Conservation (phyloP, 345 rosid genomes). For the Linum lewisii region DNA sequence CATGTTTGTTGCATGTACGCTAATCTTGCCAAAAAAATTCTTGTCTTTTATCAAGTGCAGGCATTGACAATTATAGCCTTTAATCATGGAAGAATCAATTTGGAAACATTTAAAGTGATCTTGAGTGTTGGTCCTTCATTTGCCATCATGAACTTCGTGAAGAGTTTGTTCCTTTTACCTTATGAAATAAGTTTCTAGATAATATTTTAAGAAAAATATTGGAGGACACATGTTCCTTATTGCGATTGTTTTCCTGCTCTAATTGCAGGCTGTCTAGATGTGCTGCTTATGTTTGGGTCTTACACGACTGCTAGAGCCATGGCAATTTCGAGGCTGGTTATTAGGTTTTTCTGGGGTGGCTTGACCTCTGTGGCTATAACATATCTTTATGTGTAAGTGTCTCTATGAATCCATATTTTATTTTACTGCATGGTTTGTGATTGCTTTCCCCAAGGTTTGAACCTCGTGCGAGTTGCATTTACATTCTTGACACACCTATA, state of each 20-base stretch:
- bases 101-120: conserved; percentile 59
- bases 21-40: conserved; percentile 2
- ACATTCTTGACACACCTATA: not conserved
- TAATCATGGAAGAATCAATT: conserved; percentile 41
- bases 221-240: not conserved
- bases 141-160: conserved; percentile 77
- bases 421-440: not conserved
- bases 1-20: not conserved
- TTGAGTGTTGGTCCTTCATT: conserved; percentile 85
- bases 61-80: conserved; percentile 83
- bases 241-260: conserved; percentile 15
- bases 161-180: conserved; percentile 40
- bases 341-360: conserved; percentile 83
- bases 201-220: not conserved
- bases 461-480: not conserved
- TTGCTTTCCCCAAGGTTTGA: not conserved
- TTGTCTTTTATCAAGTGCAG: conserved; percentile 30
- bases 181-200: conserved; percentile 9
- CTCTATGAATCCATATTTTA: not conserved
- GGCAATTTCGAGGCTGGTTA: conserved; percentile 92
- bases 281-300: conserved; percentile 87
- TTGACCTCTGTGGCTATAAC: conserved; percentile 55
- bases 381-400: conserved; percentile 70
- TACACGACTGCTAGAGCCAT: conserved; percentile 86
- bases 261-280: conserved; percentile 68